These are phyloP conservation scores for Abelmoschus esculentus DNA, from an alignment of 345 rosid species.

Conservation along the genomic window DNA sequence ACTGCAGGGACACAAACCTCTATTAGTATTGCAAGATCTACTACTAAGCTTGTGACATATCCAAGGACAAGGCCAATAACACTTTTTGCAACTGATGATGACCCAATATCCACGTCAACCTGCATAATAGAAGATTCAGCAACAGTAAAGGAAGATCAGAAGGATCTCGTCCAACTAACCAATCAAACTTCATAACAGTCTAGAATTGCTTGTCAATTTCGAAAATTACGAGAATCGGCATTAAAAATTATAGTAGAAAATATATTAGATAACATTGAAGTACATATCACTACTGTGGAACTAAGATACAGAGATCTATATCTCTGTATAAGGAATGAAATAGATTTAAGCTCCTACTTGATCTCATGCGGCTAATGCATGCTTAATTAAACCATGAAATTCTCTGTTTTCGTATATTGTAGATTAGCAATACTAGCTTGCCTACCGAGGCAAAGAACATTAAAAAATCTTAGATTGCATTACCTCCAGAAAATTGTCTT, in stretches of 20 bases:
- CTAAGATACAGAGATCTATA: constrained; percentile 1
- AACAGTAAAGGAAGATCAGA: neutral
- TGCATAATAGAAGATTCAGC: constrained; percentile 26
- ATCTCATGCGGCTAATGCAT: neutral
- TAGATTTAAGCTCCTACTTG: constrained; percentile 28
- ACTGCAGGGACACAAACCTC: constrained; percentile 49
- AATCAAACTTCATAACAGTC: neutral
- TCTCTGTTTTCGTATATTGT: neutral
- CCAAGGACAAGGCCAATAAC: constrained; percentile 93
- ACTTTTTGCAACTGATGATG: constrained; percentile 91
- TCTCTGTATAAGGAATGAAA: constrained; percentile 55
- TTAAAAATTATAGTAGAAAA: too few relatives aligned
- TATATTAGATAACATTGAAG: too few relatives aligned
- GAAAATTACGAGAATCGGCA: neutral
- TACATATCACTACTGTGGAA: neutral
- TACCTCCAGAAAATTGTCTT: constrained; percentile 94
- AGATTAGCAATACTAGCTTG: neutral
- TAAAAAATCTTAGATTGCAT: neutral
- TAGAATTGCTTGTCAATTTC: neutral
- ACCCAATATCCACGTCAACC: constrained; percentile 97
- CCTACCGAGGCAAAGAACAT: neutral
- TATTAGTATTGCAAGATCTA: constrained; percentile 84
- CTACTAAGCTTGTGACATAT: constrained; percentile 89
- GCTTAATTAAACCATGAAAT: neutral
- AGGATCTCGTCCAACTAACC: neutral